Evolutionary conservation across 805 yeast genomes (phyloP).

Genomic region (Starmerella etchellsii): DNA sequence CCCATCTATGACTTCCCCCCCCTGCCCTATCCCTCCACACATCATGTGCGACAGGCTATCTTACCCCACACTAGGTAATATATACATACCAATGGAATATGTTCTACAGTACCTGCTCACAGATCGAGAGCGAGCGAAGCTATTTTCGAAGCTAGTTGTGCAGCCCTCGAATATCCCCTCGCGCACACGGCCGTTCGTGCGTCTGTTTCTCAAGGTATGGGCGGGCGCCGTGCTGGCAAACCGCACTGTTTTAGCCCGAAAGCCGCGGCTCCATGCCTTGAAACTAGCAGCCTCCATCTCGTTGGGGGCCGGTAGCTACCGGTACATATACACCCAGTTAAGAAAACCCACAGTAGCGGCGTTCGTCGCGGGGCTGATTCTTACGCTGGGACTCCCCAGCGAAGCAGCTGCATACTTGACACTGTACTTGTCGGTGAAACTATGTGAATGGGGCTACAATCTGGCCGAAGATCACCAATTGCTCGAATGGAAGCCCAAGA

Average conservation of each 20-base stretch:
- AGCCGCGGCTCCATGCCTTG: neutral
- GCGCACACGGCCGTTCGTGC: constrained; percentile 7
- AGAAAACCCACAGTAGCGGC: constrained; percentile 2
- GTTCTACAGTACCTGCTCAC: constrained; percentile 7
- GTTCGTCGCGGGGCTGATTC: constrained; percentile 13
- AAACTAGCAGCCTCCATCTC: constrained; percentile 6
- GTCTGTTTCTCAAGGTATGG: constrained; percentile 10
- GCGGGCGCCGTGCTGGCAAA: constrained; percentile 1
- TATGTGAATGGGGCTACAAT: constrained; percentile 28
- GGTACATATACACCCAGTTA: constrained; percentile 3
- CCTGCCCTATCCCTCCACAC: neutral
- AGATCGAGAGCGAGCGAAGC: constrained; percentile 9
- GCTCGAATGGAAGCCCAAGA: constrained; percentile 26
- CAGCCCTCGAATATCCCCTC: neutral
- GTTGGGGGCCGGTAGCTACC: constrained; percentile 8
- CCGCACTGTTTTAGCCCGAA: neutral
- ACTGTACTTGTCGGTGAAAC: constrained; percentile 25
- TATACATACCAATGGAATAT: constrained; percentile 10
- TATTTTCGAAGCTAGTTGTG: neutral
- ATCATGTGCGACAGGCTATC: too few species aligned
- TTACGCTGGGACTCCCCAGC: constrained; percentile 21
- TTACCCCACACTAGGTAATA: too few species aligned
- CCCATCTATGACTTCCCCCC: constrained; percentile 7
- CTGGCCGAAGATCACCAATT: constrained; percentile 26
- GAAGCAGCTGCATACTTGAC: constrained; percentile 22